Evolutionary conservation across 352 stramenopile species (phyloP).

Genomic region (Peronospora destructor): DNA sequence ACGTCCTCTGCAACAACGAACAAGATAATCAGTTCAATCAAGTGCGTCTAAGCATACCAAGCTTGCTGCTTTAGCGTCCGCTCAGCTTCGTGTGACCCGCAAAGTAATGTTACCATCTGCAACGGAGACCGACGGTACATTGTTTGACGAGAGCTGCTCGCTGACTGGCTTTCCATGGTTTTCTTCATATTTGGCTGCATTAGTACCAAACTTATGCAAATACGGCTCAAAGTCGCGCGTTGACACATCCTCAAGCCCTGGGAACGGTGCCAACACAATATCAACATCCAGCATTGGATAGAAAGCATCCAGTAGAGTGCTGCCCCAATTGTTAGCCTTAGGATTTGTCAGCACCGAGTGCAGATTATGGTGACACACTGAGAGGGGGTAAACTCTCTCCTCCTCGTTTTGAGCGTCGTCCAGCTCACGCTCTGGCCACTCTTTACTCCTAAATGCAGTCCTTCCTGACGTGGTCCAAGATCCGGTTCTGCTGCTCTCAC

Average conservation of each 20-base stretch:
- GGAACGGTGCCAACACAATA: constrained; percentile 58
- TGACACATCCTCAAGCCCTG: constrained; percentile 52
- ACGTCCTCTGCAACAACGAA: constrained; percentile 57
- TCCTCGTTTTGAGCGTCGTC: constrained; percentile 45
- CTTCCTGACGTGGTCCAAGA: constrained; percentile 31
- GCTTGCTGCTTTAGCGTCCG: background rate
- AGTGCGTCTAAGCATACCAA: background rate
- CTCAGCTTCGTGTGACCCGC: background rate
- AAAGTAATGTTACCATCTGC: constrained; percentile 44
- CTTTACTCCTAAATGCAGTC: constrained; percentile 13
- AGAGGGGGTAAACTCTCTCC: constrained; percentile 55
- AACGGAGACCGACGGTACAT: constrained; percentile 72
- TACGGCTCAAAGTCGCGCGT: constrained; percentile 74
- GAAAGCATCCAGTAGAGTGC: constrained; percentile 62
- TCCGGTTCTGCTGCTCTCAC: constrained; percentile 31
- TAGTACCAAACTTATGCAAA: constrained; percentile 59
- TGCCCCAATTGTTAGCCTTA: constrained; percentile 63
- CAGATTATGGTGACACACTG: constrained; percentile 73
- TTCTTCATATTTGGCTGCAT: constrained; percentile 56
- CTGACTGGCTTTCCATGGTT: constrained; percentile 72
- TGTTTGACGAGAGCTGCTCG: constrained; percentile 78
- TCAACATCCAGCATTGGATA: constrained; percentile 65
- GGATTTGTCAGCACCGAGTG: constrained; percentile 82
- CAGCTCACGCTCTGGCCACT: constrained; percentile 10
- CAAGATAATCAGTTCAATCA: constrained; percentile 2